Percentiles rank a stretch among this genome's conserved stretches.
phyloP scores from a whole-genome alignment of 164 flowering plant genomes.

The Kingdonia uniflora region DNA sequence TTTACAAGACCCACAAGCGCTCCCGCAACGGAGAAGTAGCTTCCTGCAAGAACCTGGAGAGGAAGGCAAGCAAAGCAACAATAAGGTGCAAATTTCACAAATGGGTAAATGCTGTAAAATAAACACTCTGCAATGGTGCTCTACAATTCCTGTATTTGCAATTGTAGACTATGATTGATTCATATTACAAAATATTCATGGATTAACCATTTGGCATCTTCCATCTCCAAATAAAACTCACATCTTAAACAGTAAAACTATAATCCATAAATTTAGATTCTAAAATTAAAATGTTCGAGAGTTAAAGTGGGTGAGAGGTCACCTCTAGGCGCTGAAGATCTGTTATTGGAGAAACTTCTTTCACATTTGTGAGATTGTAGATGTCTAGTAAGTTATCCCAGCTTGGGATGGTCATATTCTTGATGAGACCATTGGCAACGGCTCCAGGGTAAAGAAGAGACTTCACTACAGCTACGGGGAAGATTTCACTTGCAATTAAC shows the following conservation, averaged over 20 bases:
- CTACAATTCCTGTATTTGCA: no score
- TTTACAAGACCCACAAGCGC: conserved; percentile 61
- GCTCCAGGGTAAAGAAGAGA: conserved; percentile 82
- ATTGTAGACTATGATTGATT: no score
- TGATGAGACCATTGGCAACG: conserved; percentile 36
- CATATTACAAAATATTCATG: no score
- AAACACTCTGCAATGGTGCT: no score
- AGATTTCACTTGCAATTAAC: conserved; percentile 68
- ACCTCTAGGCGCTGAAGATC: conserved; percentile 97
- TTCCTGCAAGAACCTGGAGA: conserved; percentile 88
- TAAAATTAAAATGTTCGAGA: no score
- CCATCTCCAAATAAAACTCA: no score
- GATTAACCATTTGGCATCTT: no score
- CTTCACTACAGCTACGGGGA: conserved; percentile 62
- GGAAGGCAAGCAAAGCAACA: neutral
- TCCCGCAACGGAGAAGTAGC: conserved; percentile 91
- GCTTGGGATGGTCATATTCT: conserved; percentile 49
- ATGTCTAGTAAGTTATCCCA: conserved; percentile 57
- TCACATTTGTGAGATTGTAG: conserved; percentile 67
- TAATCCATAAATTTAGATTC: no score
- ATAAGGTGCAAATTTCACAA: no score
- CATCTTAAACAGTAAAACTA: no score
- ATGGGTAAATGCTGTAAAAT: no score
- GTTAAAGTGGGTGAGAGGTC: conserved; percentile 5
- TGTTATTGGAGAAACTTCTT: conserved; percentile 54